phyloP scores from a whole-genome alignment of 2,329 filamentous ascomycete species.

The Apiospora marii region DNA sequence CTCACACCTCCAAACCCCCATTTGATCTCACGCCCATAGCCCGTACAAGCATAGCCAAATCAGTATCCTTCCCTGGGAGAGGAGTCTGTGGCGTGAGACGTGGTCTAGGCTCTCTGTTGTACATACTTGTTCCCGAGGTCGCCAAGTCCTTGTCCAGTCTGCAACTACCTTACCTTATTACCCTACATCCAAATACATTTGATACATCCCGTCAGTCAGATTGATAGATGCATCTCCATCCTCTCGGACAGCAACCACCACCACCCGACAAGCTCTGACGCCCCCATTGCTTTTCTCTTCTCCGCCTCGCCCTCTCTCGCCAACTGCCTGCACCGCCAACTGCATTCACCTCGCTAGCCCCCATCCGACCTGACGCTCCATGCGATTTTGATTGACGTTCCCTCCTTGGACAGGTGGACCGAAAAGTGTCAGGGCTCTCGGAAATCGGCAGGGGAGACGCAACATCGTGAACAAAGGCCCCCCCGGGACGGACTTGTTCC shows the following conservation, averaged over 20 bases:
- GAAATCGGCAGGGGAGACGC: conserved; percentile 15
- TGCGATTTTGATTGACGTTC: conserved; percentile 22
- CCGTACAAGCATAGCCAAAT: background rate
- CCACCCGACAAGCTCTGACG: conserved; percentile 12
- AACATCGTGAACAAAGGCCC: conserved; percentile 21
- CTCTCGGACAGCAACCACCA: conserved; percentile 9
- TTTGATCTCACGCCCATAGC: conserved; percentile 3
- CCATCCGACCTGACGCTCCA: background rate
- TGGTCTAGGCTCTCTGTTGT: conserved; percentile 23
- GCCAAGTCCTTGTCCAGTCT: conserved; percentile 23
- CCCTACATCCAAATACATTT: conserved; percentile 18
- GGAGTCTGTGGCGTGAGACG: conserved; percentile 18
- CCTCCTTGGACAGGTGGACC: conserved; percentile 22
- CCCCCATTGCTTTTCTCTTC: conserved; percentile 12
- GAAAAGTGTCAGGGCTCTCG: conserved; percentile 18
- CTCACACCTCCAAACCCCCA: conserved; percentile 3
- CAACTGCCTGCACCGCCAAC: conserved; percentile 9
- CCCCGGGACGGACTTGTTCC: conserved; percentile 15
- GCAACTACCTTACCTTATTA: conserved; percentile 13
- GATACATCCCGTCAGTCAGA: conserved; percentile 12
- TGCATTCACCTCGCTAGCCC: conserved; percentile 12
- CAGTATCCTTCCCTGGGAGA: background rate
- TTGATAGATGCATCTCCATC: conserved; percentile 19
- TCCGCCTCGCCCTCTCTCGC: background rate
- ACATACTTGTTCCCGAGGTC: conserved; percentile 23